phyloP scores from a whole-genome alignment of 2,329 filamentous ascomycete species.

The Clonostachys solani region DNA sequence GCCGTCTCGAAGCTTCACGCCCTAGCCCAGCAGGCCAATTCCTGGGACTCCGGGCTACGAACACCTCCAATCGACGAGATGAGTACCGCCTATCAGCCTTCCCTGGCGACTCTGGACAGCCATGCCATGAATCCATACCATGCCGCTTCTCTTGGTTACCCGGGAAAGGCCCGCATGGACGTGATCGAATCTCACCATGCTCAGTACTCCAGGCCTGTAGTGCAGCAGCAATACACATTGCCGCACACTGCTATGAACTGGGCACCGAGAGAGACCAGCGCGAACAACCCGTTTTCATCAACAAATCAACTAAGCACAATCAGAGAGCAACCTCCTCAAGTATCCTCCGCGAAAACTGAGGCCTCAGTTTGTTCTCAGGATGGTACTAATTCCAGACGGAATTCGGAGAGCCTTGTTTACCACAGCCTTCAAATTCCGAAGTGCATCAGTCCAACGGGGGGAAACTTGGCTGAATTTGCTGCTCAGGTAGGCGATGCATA shows the following conservation, averaged over 20 bases:
- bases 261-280: no score
- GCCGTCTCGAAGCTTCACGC: slow-evolving; percentile 14
- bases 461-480: slow-evolving; percentile 77
- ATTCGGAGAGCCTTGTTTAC: slow-evolving; percentile 42
- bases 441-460: slow-evolving; percentile 71
- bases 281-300: neutral
- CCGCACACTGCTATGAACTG: no score
- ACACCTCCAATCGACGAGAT: slow-evolving; percentile 49
- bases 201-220: slow-evolving; percentile 22
- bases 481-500: slow-evolving; percentile 58
- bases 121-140: slow-evolving; percentile 36
- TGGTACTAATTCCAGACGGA: slow-evolving; percentile 20
- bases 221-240: slow-evolving; percentile 12
- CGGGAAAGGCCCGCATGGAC: slow-evolving; percentile 19
- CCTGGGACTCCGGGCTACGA: slow-evolving; percentile 32
- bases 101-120: slow-evolving; percentile 40
- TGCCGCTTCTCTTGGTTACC: slow-evolving; percentile 22
- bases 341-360: no score
- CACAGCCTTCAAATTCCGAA: slow-evolving; percentile 68
- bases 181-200: slow-evolving; percentile 25
- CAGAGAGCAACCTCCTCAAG: no score
- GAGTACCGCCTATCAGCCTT: slow-evolving; percentile 46
- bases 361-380: neutral
- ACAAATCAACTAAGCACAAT: neutral
- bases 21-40: slow-evolving; percentile 9